Percentiles rank a stretch among this genome's conserved stretches.
These are phyloP conservation scores for Leccinum fibrillosum DNA, from an alignment of 768 basidiomycete species.

Conservation along the genomic window DNA sequence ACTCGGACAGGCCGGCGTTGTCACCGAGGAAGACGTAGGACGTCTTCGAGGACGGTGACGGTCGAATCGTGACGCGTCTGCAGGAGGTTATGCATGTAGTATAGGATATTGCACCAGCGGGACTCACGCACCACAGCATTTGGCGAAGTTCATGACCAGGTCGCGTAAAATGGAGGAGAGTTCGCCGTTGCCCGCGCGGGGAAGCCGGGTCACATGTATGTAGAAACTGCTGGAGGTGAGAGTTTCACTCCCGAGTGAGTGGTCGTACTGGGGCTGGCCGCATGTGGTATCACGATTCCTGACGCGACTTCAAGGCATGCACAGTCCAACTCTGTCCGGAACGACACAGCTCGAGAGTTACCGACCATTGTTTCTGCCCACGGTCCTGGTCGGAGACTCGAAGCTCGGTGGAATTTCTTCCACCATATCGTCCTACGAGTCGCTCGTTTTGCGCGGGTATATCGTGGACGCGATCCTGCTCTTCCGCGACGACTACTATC, in stretches of 20 bases:
- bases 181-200: conserved; percentile 29
- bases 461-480: conserved; percentile 80
- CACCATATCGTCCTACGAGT: conserved; percentile 91
- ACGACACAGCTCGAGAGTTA: conserved; percentile 84
- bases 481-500: conserved; percentile 84
- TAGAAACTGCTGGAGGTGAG: conserved; percentile 96
- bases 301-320: conserved; percentile 60
- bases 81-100: too few relatives aligned
- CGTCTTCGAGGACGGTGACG: too few relatives aligned
- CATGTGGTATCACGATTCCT: not conserved
- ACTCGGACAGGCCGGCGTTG: too few relatives aligned
- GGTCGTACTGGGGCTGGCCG: not conserved
- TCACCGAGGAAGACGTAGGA: too few relatives aligned
- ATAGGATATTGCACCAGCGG: too few relatives aligned
- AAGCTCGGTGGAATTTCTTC: conserved; percentile 92
- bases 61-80: too few relatives aligned
- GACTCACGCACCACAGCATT: too few relatives aligned
- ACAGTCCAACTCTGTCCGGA: conserved; percentile 83
- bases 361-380: conserved; percentile 83
- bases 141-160: too few relatives aligned
- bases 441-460: conserved; percentile 86
- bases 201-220: conserved; percentile 58
- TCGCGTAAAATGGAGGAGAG: too few relatives aligned
- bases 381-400: conserved; percentile 82
- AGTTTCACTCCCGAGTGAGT: conserved; percentile 15